These are phyloP conservation scores for Cytospora leucostoma DNA, from an alignment of 2,329 filamentous ascomycete genomes.

Conservation along the genomic window DNA sequence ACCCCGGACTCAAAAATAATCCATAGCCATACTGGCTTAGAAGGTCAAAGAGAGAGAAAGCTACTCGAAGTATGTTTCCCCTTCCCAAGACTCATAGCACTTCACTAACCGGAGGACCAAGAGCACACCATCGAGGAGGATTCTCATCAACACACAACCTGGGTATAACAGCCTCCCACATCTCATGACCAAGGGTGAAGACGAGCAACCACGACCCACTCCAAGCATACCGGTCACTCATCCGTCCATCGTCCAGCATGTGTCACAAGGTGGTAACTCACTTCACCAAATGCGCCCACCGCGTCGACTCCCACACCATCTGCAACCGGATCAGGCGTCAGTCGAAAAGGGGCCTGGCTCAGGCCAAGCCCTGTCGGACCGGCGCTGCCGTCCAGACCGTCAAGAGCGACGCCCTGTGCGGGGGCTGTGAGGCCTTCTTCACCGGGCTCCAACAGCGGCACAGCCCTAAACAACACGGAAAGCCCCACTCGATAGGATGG, in stretches of 20 bases:
- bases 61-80: too few species aligned
- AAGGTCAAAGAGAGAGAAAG: too few species aligned
- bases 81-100: too few species aligned
- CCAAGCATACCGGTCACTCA: neutral
- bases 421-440: neutral
- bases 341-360: too few species aligned
- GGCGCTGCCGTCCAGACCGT: neutral
- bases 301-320: neutral
- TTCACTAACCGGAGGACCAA: too few species aligned
- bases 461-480: neutral
- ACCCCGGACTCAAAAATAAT: too few species aligned
- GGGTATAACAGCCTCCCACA: too few species aligned
- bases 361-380: too few species aligned
- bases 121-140: too few species aligned
- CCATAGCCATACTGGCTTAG: too few species aligned
- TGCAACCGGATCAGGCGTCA: neutral
- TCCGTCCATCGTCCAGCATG: neutral
- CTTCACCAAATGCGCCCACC: slow-evolving; percentile 5
- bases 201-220: neutral
- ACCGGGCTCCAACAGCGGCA: neutral
- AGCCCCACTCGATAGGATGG: too few species aligned
- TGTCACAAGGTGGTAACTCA: neutral
- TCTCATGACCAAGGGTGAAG: neutral
- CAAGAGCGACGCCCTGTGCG: slow-evolving; percentile 3
- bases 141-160: too few species aligned